Evolutionary conservation across 2,329 filamentous ascomycete species (phyloP).

Genomic region (Thermoascus crustaceus): DNA sequence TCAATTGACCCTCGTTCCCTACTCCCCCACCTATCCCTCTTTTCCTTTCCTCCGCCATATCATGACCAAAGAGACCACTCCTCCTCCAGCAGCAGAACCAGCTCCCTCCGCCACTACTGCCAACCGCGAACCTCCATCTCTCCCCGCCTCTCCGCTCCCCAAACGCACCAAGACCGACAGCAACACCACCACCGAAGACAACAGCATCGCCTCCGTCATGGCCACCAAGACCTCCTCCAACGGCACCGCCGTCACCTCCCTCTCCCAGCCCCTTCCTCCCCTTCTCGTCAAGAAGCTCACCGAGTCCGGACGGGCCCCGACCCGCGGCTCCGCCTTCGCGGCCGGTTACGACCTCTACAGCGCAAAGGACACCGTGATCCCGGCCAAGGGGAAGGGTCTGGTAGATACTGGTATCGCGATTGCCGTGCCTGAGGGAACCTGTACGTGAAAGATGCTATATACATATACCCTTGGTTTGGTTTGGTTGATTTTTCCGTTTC

Average conservation of each 20-base stretch:
- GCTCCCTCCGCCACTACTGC: conserved; percentile 15
- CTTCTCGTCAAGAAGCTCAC: conserved; percentile 85
- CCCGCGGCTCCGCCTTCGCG: conserved; percentile 77
- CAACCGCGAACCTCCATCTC: conserved; percentile 45
- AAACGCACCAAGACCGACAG: conserved; percentile 66
- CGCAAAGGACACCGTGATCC: conserved; percentile 64
- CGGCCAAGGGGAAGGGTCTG: conserved; percentile 71
- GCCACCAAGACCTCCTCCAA: conserved; percentile 24
- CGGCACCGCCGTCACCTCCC: conserved; percentile 26
- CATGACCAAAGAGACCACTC: conserved; percentile 39
- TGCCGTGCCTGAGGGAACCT: conserved; percentile 82
- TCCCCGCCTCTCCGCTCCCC: conserved; percentile 64
- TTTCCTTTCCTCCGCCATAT: conserved; percentile 10
- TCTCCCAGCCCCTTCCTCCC: conserved; percentile 44
- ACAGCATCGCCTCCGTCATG: conserved; percentile 15
- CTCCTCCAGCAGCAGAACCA: conserved; percentile 23
- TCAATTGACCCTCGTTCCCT: neutral
- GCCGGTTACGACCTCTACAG: conserved; percentile 92
- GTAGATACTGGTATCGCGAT: conserved; percentile 90
- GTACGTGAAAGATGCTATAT: conserved; percentile 44
- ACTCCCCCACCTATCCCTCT: neutral
- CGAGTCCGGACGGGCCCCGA: conserved; percentile 69
- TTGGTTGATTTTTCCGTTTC: neutral
- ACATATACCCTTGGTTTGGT: conserved; percentile 5
- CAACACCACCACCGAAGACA: neutral